Evolutionary conservation across 1,139 yeast species (phyloP), one percentile per base, ranked within the genome.

Genomic region (Lodderomyces theae): DNA sequence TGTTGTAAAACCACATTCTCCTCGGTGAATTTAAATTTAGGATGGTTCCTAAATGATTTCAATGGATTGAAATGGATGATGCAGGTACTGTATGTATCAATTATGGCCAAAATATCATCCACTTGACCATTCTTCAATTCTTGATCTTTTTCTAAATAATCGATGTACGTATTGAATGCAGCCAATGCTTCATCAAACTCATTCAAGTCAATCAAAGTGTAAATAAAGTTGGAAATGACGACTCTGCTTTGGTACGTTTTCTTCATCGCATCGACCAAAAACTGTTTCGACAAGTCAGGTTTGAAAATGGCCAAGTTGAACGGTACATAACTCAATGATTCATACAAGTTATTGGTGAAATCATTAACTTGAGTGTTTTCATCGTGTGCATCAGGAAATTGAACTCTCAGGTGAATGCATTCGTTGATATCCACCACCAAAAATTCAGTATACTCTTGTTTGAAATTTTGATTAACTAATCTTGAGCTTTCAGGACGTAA

Each of bases 131-230:
- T 55, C 35, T 60, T 53, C 31, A 66, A 70, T 34, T 61, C 61
- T 44, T 63, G 58, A 19, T 66, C 71, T 35, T 61, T 66, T 18
- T 63, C 61, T 12, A 65, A 43, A 47, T 72, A 72, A 26, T 52
- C 52, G 5, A 59, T 51, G 43, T 61, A 69, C 0, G 76, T 69
- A 24, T 61, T 63, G 43, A 71, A 65, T 0, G 72, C 75, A 5
- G 72, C 72, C 42, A 65, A 57, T 0, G 77, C 77, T 48, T 72
- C 77, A 45, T 72, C 77, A 43, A 57, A 65, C 48, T 71, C 74
- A 12, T 57, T 52, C 40, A 63, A 53, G 28, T 66, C 69, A 18
- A 71, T 52, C 40, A 71, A 57, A 1, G 64, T 55, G 42, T 62
- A 58, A 29, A 72, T 63, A 37, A 66, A 60, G 42, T 60, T 62